phyloP scores from a whole-genome alignment of 305 asterid genomes.

The Fraxinus floribunda region DNA sequence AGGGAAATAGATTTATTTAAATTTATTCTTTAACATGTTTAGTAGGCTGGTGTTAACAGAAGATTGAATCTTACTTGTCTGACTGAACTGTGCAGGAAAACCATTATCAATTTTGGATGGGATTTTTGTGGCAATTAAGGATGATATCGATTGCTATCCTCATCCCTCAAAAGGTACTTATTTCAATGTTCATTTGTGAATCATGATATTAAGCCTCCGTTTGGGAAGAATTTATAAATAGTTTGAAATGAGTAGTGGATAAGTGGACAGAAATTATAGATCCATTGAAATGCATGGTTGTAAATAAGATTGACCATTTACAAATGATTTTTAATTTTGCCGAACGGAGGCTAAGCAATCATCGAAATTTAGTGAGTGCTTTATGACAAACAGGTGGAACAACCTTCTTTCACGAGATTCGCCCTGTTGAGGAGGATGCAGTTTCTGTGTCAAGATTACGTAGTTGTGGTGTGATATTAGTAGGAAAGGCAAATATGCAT shows the following conservation, averaged over 20 bases:
- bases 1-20: background rate
- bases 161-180: conserved; percentile 74
- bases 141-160: conserved; percentile 88
- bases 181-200: conserved; percentile 18
- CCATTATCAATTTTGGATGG: conserved; percentile 89
- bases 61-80: conserved; percentile 22
- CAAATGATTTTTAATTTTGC: background rate
- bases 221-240: background rate
- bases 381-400: conserved; percentile 73
- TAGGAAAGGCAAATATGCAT: conserved; percentile 99
- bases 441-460: conserved; percentile 71
- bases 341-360: conserved; percentile 8
- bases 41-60: background rate
- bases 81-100: conserved; percentile 53
- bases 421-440: conserved; percentile 72
- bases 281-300: background rate
- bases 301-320: background rate
- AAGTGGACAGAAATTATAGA: background rate
- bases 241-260: background rate
- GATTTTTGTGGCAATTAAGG: conserved; percentile 86
- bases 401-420: conserved; percentile 78
- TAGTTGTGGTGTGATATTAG: conserved; percentile 82
- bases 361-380: conserved; percentile 22
- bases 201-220: background rate
- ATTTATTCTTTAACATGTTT: background rate